Evolutionary conservation across 805 yeast species (phyloP).

Genomic region (Ogataea nitratoaversa): DNA sequence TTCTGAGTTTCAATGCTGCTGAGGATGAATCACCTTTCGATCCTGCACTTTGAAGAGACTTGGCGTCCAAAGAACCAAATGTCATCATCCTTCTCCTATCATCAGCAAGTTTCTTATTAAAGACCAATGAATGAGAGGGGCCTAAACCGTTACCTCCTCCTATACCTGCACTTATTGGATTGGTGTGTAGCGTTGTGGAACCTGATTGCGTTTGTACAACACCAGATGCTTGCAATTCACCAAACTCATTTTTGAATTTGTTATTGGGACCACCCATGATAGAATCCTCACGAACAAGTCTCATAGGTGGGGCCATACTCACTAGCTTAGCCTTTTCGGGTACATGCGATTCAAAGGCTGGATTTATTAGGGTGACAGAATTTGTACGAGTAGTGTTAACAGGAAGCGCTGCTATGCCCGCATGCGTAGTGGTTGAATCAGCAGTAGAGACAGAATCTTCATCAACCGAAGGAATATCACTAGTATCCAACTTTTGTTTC

Average conservation of each 20-base stretch:
- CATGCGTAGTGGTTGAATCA: neutral
- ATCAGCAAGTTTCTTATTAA: conserved; percentile 43
- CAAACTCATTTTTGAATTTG: conserved; percentile 35
- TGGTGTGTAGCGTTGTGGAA: conserved; percentile 17
- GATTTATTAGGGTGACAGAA: neutral
- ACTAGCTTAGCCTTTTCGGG: neutral
- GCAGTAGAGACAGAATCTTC: neutral
- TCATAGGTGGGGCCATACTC: conserved; percentile 23
- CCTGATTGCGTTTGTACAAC: conserved; percentile 37
- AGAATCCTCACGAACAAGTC: conserved; percentile 23
- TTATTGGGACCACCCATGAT: conserved; percentile 13
- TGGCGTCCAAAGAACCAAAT: conserved; percentile 17
- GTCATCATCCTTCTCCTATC: conserved; percentile 37
- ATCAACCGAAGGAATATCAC: conserved; percentile 18
- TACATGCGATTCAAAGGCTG: neutral
- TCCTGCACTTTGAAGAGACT: neutral
- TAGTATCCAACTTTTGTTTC: conserved; percentile 13
- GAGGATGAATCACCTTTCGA: conserved; percentile 5
- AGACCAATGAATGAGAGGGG: conserved; percentile 54
- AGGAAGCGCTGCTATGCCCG: neutral
- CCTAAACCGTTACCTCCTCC: conserved; percentile 57
- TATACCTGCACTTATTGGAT: conserved; percentile 8
- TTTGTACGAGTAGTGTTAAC: neutral
- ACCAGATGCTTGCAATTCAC: conserved; percentile 62
- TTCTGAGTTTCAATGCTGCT: conserved; percentile 18